Percentiles rank a stretch among this genome's conserved stretches.
These are phyloP conservation scores for Colletotrichum phormii DNA, from an alignment of 2,329 filamentous ascomycete genomes.

Conservation along the genomic window DNA sequence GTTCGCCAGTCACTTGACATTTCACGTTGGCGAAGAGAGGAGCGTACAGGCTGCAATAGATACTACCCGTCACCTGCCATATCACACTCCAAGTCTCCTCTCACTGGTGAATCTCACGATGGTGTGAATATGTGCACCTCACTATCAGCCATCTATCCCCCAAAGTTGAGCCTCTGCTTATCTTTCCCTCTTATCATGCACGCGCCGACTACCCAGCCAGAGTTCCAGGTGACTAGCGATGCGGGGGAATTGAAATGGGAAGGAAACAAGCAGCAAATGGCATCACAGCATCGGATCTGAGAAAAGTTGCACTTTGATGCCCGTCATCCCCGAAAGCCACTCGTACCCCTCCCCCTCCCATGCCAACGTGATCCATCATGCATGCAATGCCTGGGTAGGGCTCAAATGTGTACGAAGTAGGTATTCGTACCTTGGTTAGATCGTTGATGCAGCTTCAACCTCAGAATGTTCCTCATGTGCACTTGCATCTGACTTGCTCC, in stretches of 20 bases:
- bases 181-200: background rate
- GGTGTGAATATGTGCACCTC: constrained; percentile 20
- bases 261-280: background rate
- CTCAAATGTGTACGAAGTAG: no score
- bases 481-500: background rate
- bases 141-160: no score
- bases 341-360: background rate
- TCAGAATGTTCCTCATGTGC: background rate
- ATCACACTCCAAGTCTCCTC: constrained; percentile 4
- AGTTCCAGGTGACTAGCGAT: background rate
- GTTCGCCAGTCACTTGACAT: constrained; percentile 24
- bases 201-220: background rate
- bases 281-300: background rate
- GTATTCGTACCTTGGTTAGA: background rate
- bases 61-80: background rate
- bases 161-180: background rate
- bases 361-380: constrained; percentile 27
- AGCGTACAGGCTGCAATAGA: background rate
- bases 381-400: constrained; percentile 20
- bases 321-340: constrained; percentile 8
- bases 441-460: background rate
- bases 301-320: constrained; percentile 16
- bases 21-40: constrained; percentile 3
- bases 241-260: background rate
- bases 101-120: constrained; percentile 3